A percentile compares a stretch with the other conserved stretches of the same genome.
Evolutionary conservation across 768 basidiomycete genomes (phyloP).

Genomic region (Agrocybe praecox): DNA sequence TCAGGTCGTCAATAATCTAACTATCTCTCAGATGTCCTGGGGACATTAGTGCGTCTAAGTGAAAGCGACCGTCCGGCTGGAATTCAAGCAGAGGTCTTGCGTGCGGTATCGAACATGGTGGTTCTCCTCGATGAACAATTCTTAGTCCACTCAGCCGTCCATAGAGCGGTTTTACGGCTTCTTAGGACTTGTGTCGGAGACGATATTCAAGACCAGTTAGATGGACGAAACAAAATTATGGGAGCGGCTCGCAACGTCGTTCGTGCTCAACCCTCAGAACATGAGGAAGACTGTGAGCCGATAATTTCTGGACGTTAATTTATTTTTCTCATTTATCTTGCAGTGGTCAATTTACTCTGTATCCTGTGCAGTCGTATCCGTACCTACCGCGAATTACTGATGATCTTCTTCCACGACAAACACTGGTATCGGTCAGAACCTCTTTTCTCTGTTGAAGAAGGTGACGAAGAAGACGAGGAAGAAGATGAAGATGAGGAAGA

Average conservation of each 20-base stretch:
- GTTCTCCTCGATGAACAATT: constrained; percentile 92
- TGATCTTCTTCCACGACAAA: constrained; percentile 98
- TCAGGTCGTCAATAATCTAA: constrained; percentile 1
- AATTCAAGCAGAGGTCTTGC: constrained; percentile 89
- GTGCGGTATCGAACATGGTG: constrained; percentile 88
- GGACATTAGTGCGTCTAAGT: constrained; percentile 82
- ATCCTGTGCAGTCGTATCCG: constrained; percentile 92
- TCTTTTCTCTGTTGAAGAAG: constrained; percentile 74
- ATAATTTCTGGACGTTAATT: neutral
- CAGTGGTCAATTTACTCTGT: constrained; percentile 92
- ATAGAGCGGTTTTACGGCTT: constrained; percentile 83
- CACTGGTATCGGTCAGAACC: constrained; percentile 83
- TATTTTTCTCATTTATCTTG: constrained; percentile 7
- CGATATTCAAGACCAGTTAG: constrained; percentile 85
- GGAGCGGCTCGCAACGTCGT: constrained; percentile 80
- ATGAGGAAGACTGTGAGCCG: constrained; percentile 80
- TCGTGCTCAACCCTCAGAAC: constrained; percentile 79
- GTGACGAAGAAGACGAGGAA: constrained; percentile 67
- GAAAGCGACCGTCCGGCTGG: constrained; percentile 85
- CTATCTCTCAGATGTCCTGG: constrained; percentile 66
- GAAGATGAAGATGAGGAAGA: constrained; percentile 54
- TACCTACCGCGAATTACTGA: constrained; percentile 84
- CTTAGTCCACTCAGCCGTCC: constrained; percentile 88
- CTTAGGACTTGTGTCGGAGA: constrained; percentile 91
- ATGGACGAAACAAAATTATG: constrained; percentile 74